A percentile compares a stretch with the other conserved stretches of the same genome.
Evolutionary conservation across 805 yeast genomes (phyloP).

Genomic region (Candida germanica): DNA sequence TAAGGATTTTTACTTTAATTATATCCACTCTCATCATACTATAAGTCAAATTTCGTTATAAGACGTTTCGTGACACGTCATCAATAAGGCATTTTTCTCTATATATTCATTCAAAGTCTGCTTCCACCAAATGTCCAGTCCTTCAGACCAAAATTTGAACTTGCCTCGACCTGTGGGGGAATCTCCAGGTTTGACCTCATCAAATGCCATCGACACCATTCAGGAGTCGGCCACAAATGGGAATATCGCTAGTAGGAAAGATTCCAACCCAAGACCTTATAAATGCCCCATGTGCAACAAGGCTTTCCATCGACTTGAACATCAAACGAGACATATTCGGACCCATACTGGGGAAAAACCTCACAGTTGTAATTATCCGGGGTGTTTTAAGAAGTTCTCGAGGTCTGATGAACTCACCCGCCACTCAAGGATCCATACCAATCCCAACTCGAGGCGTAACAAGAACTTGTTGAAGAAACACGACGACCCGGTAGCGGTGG

Average conservation of each 20-base stretch:
- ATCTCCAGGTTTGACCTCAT: too few species aligned
- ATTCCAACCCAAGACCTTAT: conserved; percentile 49
- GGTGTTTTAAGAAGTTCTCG: conserved; percentile 65
- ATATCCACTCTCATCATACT: too few species aligned
- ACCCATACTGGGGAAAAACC: conserved; percentile 85
- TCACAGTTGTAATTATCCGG: conserved; percentile 69
- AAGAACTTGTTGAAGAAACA: conserved; percentile 33
- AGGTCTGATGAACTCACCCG: conserved; percentile 74
- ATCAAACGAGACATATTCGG: conserved; percentile 74
- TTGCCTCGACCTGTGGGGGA: too few species aligned
- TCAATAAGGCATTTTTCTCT: too few species aligned
- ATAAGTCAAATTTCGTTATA: too few species aligned
- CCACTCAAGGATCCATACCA: conserved; percentile 69
- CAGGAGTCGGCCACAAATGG: neutral
- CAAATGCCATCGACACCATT: too few species aligned
- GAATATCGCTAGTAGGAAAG: conserved; percentile 14
- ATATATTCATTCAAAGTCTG: too few species aligned
- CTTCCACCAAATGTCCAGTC: too few species aligned
- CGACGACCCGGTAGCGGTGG: neutral
- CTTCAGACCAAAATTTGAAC: too few species aligned
- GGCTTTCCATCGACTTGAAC: conserved; percentile 74
- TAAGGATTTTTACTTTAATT: conserved; percentile 6
- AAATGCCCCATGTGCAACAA: conserved; percentile 72
- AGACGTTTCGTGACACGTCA: too few species aligned
- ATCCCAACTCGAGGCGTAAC: conserved; percentile 64